Base-by-base conservation (phyloP, 2,329 filamentous ascomycete species). In the Neonectria faginata region DNA sequence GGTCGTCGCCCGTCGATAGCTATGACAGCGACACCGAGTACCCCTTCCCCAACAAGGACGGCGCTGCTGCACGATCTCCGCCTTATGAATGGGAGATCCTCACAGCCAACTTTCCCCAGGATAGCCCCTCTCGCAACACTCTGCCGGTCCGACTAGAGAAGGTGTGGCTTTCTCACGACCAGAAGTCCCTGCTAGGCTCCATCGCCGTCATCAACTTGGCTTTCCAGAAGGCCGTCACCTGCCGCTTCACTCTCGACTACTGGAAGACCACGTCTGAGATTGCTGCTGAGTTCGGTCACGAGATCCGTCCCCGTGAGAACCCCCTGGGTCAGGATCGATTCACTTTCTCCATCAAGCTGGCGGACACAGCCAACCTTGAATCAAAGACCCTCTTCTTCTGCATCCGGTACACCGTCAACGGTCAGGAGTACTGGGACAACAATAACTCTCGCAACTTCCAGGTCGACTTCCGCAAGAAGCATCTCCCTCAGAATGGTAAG, bases 231-330 rank as follows among this genome's bases (percentile, higher is more conserved):
- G 79, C 85, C 6, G 93, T 99, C 58, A 89, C 91, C n/a, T 95
- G 93, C 78, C 89, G 96, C 55, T 99, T 99, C 79, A 99, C 96
- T 0, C 86, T 97, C 51, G 96, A 99, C 79, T 96, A 97, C 81
- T 99, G 96, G 96, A 97, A 97, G 85, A 99, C 96, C 0, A 97
- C 94, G 0, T 99, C 96, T 0, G 96, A 99, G 77, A 92, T 98
- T 2, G 86, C 86, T 41, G 95, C 93, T n/a, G 94, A 97, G 73
- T 99, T 88, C 81, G 91, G 90, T 77, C 88, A 92, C 66, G 92
- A 96, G 79, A 87, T 95, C 50, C 88, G 89, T 47, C 88, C 88
- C 29, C 88, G 88, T 70, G 88, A 91, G 45, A 83, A 82, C 3
- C 82, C 87, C 22, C 85, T 91, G 71, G 89, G 91, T 52, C 91